phyloP scores from a whole-genome alignment of 345 rosid species.

The Linum usitatissimum region DNA sequence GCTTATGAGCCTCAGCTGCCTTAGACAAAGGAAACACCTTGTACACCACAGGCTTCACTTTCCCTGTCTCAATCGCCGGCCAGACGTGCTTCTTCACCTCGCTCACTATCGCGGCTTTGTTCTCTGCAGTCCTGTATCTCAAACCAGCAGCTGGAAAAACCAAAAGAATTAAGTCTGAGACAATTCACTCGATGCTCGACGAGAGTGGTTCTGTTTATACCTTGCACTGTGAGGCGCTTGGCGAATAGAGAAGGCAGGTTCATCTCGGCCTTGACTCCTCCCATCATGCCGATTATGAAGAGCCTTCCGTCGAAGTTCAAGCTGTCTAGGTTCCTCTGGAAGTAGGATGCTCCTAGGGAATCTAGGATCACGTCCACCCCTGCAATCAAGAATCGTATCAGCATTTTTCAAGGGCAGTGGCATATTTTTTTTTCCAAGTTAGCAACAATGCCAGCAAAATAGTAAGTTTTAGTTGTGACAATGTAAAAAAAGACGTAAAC shows the following conservation, averaged over 20 bases:
- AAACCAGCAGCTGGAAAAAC: constrained; percentile 54
- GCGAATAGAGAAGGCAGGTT: constrained; percentile 46
- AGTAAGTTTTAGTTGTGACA: too few relatives aligned
- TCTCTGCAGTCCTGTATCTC: constrained; percentile 53
- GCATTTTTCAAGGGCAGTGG: too few relatives aligned
- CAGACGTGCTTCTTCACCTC: constrained; percentile 80
- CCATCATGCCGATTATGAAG: constrained; percentile 59
- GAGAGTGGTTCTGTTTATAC: constrained; percentile 20
- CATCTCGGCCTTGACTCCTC: constrained; percentile 55
- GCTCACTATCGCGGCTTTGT: constrained; percentile 53
- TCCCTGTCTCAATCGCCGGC: constrained; percentile 64
- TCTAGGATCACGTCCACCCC: constrained; percentile 64
- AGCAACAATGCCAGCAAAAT: too few relatives aligned
- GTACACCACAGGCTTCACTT: constrained; percentile 62
- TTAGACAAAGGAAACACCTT: constrained; percentile 39
- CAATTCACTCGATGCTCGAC: not conserved
- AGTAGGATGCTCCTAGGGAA: constrained; percentile 68
- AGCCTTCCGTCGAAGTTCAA: constrained; percentile 78
- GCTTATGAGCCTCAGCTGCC: constrained; percentile 64
- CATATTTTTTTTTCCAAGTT: too few relatives aligned
- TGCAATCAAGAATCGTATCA: not conserved
- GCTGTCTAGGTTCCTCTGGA: constrained; percentile 68
- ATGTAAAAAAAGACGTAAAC: too few relatives aligned
- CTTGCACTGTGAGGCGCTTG: constrained; percentile 82
- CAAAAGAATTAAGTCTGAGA: not conserved